phyloP scores from a whole-genome alignment of 371 early-diverging fungal species.

The Edhazardia aedis region DNA sequence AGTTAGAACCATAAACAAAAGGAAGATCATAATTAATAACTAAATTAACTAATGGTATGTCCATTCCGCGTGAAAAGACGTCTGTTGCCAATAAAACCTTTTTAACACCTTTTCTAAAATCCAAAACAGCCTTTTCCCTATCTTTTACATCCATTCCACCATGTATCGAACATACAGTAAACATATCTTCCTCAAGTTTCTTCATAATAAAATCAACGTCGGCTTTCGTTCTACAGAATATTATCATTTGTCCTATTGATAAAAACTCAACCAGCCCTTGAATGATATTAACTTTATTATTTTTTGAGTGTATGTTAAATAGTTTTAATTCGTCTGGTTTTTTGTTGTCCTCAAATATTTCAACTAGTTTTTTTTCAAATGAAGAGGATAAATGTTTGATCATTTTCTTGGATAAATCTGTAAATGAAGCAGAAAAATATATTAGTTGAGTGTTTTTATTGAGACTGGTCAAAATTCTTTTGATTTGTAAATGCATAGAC shows the following conservation, averaged over 20 bases:
- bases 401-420: slow-evolving; percentile 24
- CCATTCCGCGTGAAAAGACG: slow-evolving; percentile 87
- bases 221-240: slow-evolving; percentile 86
- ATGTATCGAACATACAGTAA: slow-evolving; percentile 85
- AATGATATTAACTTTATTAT: slow-evolving; percentile 50
- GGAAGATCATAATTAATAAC: slow-evolving; percentile 99
- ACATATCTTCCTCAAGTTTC: slow-evolving; percentile 81
- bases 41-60: slow-evolving; percentile 90
- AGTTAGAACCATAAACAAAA: slow-evolving; percentile 47
- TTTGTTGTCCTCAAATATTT: no score
- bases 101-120: slow-evolving; percentile 62
- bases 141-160: slow-evolving; percentile 83
- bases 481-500: slow-evolving; percentile 23
- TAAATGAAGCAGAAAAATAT: slow-evolving; percentile 44
- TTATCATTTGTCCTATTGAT: slow-evolving; percentile 91
- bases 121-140: slow-evolving; percentile 87
- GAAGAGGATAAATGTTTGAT: slow-evolving; percentile 15
- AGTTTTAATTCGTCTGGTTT: slow-evolving; percentile 45
- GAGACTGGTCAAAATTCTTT: slow-evolving; percentile 12
- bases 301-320: slow-evolving; percentile 35
- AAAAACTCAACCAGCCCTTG: slow-evolving; percentile 81
- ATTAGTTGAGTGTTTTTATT: slow-evolving; percentile 30
- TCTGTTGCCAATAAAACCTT: slow-evolving; percentile 49
- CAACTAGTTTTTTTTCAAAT: slow-evolving; percentile 31
- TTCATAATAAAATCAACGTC: slow-evolving; percentile 81